Percentiles rank a stretch among this genome's conserved stretches.
Conservation (phyloP, 2,329 filamentous ascomycete species). For the Leptoxyphium fumago region DNA sequence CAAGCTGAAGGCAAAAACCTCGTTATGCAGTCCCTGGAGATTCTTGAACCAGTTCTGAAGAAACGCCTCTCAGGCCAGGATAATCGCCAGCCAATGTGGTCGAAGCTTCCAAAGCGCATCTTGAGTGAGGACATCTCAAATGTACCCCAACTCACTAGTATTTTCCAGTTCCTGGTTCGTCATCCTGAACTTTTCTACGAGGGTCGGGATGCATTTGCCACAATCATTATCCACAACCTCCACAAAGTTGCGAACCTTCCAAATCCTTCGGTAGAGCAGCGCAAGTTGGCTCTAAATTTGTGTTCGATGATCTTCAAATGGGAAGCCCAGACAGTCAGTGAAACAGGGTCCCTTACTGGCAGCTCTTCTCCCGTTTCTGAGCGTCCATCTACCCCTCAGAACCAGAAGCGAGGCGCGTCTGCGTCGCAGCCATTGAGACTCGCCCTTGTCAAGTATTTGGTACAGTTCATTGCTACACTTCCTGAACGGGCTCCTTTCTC, state of each 20-base stretch:
- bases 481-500: slow-evolving; percentile 61
- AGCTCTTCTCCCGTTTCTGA: slow-evolving; percentile 12
- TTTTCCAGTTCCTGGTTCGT: slow-evolving; percentile 89
- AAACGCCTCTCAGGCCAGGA: slow-evolving; percentile 65
- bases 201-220: slow-evolving; percentile 77
- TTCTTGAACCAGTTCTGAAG: slow-evolving; percentile 86
- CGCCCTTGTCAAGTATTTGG: slow-evolving; percentile 84
- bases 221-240: slow-evolving; percentile 75
- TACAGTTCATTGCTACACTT: slow-evolving; percentile 84
- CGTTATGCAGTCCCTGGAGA: slow-evolving; percentile 85
- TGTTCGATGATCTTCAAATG: slow-evolving; percentile 85
- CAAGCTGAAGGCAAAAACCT: slow-evolving; percentile 87
- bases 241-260: slow-evolving; percentile 74
- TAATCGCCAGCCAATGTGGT: slow-evolving; percentile 67
- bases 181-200: slow-evolving; percentile 93
- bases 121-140: slow-evolving; percentile 90
- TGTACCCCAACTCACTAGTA: slow-evolving; percentile 86
- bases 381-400: slow-evolving; percentile 1
- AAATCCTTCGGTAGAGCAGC: slow-evolving; percentile 78
- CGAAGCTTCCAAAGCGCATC: slow-evolving; percentile 77
- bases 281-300: slow-evolving; percentile 78
- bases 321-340: slow-evolving; percentile 70
- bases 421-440: slow-evolving; percentile 44
- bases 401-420: slow-evolving; percentile 20
- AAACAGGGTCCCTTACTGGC: slow-evolving; percentile 27